Base-by-base conservation (phyloP, 1,284 basidiomycete genomes). In the Ceratobasidium sp. region DNA sequence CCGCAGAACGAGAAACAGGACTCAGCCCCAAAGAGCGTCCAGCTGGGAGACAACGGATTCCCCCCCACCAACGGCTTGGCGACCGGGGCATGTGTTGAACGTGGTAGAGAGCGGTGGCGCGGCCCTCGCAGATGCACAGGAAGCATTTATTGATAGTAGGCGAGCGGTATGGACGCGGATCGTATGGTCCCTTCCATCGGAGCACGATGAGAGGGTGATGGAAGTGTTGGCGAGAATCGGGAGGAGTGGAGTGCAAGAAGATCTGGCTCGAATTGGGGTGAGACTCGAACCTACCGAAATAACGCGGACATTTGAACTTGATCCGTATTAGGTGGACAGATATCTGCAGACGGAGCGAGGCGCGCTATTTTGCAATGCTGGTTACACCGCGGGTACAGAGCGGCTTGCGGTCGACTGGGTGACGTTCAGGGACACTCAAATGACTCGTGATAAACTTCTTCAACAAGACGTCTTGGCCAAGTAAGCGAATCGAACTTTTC, bases 351-450 rank as follows among this genome's bases (percentile, higher is more conserved):
- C 21, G 23, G 65, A 39, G 30, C 21, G 53, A 45, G 65, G 65
- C 5, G 65, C 65, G 3, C 39, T 69, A 53, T 69, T 69, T 41
- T 69, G 65, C 39, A 69, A 69, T 23, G 52, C 53, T 2, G 26
- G 52, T n/a, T 32, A 21, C n/a, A 32, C 45, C n/a, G 28, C 39
- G 14, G 43, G 53, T 14, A 32, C 65, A 2, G 14, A 45, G n/a
- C 53, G n/a, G 39, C 52, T 69, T 21, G 65, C 36, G 21, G 65
- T 69, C 3, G 65, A 69, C 23, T 69, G 65, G 65, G 23, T 69
- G 14, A 69, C 65, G 16, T 69, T 69, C 28, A 69, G 65, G 28
- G 65, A 69, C 45, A 46, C 65, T 16, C 65, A 69, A 26, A 69
- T 28, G 52, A 69, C 65, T 10, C 34, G 65, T 8, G 65, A 69